Evolutionary conservation across 2,329 filamentous ascomycete species (phyloP).

Genomic region (Escovopsis sp.): DNA sequence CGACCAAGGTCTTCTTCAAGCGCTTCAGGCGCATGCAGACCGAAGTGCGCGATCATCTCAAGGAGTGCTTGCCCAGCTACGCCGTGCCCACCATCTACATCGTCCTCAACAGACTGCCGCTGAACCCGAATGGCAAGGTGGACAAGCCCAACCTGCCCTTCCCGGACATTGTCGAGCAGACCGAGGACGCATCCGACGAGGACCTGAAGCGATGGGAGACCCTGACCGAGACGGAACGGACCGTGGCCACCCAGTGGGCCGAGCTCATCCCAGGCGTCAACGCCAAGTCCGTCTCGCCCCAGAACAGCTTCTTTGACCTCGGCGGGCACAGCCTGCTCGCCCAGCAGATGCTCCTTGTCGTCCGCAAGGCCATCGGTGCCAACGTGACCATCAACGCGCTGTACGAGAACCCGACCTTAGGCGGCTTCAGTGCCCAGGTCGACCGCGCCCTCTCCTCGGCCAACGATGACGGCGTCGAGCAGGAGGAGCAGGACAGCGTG

Average conservation of each 20-base stretch:
- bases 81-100: conserved; percentile 21
- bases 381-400: conserved; percentile 18
- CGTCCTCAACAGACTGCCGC: conserved; percentile 33
- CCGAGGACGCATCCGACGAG: conserved; percentile 20
- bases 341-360: conserved; percentile 55
- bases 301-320: conserved; percentile 20
- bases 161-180: conserved; percentile 56
- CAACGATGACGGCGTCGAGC: not conserved
- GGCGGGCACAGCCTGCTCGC: conserved; percentile 40
- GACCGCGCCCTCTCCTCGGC: conserved; percentile 6
- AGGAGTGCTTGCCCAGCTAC: conserved; percentile 34
- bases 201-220: conserved; percentile 37
- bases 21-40: conserved; percentile 30
- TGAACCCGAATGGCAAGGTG: conserved; percentile 60
- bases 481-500: conserved; percentile 30
- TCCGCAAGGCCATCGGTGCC: conserved; percentile 15
- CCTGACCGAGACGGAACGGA: conserved; percentile 23
- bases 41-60: conserved; percentile 49
- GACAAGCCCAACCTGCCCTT: conserved; percentile 66
- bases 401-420: conserved; percentile 16
- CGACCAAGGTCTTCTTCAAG: conserved; percentile 27
- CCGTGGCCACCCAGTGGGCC: conserved; percentile 46
- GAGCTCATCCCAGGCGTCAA: conserved; percentile 51
- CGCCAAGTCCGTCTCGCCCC: conserved; percentile 41
- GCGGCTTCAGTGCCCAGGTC: conserved; percentile 15